Conservation (phyloP, 23 red algal species). For the Gracilariopsis chorda region DNA sequence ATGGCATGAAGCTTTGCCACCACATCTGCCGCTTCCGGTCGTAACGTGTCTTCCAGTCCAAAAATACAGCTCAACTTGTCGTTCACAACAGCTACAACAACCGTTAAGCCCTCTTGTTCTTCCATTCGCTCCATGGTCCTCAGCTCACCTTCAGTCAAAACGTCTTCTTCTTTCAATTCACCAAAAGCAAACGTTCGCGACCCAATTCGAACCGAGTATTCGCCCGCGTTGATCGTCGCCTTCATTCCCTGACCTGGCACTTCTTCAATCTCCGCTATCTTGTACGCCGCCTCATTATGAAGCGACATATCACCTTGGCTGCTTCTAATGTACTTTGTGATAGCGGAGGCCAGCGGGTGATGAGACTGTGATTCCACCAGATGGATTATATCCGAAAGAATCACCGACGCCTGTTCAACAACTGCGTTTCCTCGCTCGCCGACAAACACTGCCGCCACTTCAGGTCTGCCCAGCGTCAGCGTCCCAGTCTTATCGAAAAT, state of each 20-base stretch:
- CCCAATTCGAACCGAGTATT: constrained; percentile 53
- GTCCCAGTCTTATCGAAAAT: constrained; percentile 99
- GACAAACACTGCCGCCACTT: constrained; percentile 52
- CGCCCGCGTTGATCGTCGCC: constrained; percentile 34
- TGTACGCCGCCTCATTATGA: constrained; percentile 35
- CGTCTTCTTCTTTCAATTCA: constrained; percentile 3
- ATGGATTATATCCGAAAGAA: constrained; percentile 57
- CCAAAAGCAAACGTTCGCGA: constrained; percentile 45
- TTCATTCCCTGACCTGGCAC: constrained; percentile 63
- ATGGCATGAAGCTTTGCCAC: constrained; percentile 46
- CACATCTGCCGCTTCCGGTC: constrained; percentile 80
- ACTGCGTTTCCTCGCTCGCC: constrained; percentile 29
- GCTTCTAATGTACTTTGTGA: constrained; percentile 41
- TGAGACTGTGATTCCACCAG: constrained; percentile 62
- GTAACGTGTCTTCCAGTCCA: constrained; percentile 74
- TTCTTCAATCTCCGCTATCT: constrained; percentile 46
- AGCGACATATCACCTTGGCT: constrained; percentile 16
- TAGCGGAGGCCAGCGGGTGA: constrained; percentile 53
- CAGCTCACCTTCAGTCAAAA: constrained; percentile 47
- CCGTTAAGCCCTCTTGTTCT: constrained; percentile 64
- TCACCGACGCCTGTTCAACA: constrained; percentile 40
- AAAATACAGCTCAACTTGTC: constrained; percentile 52
- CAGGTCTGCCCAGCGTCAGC: constrained; percentile 78
- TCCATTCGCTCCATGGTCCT: constrained; percentile 46
- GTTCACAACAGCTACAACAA: constrained; percentile 80